Conservation (phyloP, 1,139 yeast species). For the Ogataea hybrid region DNA sequence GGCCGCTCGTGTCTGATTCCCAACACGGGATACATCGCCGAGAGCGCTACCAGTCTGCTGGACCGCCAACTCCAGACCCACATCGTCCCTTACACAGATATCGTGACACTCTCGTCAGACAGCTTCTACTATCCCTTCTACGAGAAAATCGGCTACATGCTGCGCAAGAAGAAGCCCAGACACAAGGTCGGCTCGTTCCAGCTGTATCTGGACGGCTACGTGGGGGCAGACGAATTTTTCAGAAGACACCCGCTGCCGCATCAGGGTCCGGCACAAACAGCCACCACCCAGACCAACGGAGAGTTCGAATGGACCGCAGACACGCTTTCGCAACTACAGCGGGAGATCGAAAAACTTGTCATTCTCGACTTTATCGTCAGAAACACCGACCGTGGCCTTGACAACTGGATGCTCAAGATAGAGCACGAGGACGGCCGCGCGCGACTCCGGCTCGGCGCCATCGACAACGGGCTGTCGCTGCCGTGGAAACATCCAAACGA, state of each 20-base stretch:
- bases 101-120: constrained; percentile 51
- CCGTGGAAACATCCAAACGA: constrained; percentile 87
- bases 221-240: constrained; percentile 63
- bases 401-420: constrained; percentile 74
- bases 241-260: constrained; percentile 56
- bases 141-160: constrained; percentile 37
- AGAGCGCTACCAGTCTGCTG: constrained; percentile 66
- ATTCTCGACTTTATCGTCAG: constrained; percentile 71
- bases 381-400: constrained; percentile 72
- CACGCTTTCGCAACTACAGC: constrained; percentile 50
- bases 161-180: constrained; percentile 33
- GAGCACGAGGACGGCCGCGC: constrained; percentile 33
- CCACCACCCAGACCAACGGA: constrained; percentile 2
- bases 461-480: constrained; percentile 72
- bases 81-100: constrained; percentile 68
- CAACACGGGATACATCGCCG: constrained; percentile 70
- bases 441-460: constrained; percentile 60
- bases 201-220: constrained; percentile 55
- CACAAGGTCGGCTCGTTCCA: constrained; percentile 69
- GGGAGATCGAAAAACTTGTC: constrained; percentile 67
- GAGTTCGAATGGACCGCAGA: constrained; percentile 55
- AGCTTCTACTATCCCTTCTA: constrained; percentile 55
- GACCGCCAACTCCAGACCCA: constrained; percentile 58
- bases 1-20: constrained; percentile 74
- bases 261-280: constrained; percentile 1